A percentile compares a stretch with the other conserved stretches of the same genome.
phyloP scores from a whole-genome alignment of 768 basidiomycete genomes.

The Pseudohyphozyma bogoriensis region DNA sequence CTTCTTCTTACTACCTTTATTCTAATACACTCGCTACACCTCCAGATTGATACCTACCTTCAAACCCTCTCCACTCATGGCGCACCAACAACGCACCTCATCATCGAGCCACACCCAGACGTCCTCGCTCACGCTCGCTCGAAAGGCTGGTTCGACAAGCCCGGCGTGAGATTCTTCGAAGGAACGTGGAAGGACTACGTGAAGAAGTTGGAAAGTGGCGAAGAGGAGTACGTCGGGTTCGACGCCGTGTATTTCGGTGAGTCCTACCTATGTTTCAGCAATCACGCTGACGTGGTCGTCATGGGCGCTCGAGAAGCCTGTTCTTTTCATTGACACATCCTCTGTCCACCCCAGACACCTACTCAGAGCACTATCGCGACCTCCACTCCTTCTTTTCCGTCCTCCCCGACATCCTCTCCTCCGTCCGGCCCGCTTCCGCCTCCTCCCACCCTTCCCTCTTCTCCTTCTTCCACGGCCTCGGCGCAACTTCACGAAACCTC shows the following conservation, averaged over 20 bases:
- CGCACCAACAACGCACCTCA: conserved; percentile 52
- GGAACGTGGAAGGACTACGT: conserved; percentile 86
- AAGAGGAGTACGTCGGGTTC: conserved; percentile 64
- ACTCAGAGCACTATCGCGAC: conserved; percentile 41
- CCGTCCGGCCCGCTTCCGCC: conserved; percentile 52
- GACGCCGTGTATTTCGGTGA: conserved; percentile 85
- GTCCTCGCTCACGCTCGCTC: conserved; percentile 72
- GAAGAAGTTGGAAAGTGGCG: conserved; percentile 46
- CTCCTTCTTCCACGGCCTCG: conserved; percentile 95
- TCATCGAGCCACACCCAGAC: conserved; percentile 88
- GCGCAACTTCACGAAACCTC: conserved; percentile 66
- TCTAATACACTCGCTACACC: too few relatives aligned
- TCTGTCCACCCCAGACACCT: conserved; percentile 20
- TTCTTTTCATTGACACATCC: neutral
- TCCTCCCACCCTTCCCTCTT: conserved; percentile 58
- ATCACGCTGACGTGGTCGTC: neutral
- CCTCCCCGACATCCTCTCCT: conserved; percentile 55
- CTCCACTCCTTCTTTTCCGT: conserved; percentile 71
- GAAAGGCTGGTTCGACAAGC: conserved; percentile 63
- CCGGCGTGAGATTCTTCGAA: conserved; percentile 67
- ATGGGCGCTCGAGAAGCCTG: neutral
- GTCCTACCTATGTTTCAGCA: conserved; percentile 41
- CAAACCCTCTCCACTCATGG: conserved; percentile 14
- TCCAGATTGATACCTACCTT: conserved; percentile 30
- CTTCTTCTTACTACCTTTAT: neutral